phyloP scores from a whole-genome alignment of 2,329 filamentous ascomycete genomes.

The Whalleya microplaca region DNA sequence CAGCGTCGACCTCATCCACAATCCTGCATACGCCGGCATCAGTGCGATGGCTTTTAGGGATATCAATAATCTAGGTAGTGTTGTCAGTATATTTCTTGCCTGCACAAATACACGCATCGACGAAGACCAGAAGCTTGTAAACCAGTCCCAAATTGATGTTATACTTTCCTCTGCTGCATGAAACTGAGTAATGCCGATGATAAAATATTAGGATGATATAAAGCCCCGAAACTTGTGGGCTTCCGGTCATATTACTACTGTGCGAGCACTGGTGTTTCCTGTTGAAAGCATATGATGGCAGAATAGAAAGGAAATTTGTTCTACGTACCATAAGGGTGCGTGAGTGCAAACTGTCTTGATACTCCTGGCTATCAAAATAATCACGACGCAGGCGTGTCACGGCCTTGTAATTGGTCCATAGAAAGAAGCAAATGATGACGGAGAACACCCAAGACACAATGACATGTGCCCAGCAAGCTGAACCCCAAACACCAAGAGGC shows the following conservation, averaged over 20 bases:
- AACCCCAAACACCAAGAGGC: constrained; percentile 55
- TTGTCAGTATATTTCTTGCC: constrained; percentile 6
- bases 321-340: constrained; percentile 62
- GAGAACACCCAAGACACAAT: constrained; percentile 65
- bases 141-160: no score
- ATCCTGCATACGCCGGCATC: constrained; percentile 79
- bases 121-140: no score
- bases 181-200: no score
- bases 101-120: no score
- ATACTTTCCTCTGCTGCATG: no score
- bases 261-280: no score
- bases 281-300: no score
- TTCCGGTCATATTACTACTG: no score
- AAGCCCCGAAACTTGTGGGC: no score
- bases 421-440: constrained; percentile 65
- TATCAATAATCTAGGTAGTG: constrained; percentile 79
- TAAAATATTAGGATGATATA: no score
- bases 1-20: constrained; percentile 44
- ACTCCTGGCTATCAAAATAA: constrained; percentile 84
- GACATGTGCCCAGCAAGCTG: constrained; percentile 61
- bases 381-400: constrained; percentile 69
- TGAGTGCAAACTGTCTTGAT: constrained; percentile 82
- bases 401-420: constrained; percentile 85
- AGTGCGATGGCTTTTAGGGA: constrained; percentile 72
- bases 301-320: not conserved